A percentile compares a stretch with the other conserved stretches of the same genome.
Conservation (phyloP, 1,284 basidiomycete species). For the Cutaneotrichosporon sp. region DNA sequence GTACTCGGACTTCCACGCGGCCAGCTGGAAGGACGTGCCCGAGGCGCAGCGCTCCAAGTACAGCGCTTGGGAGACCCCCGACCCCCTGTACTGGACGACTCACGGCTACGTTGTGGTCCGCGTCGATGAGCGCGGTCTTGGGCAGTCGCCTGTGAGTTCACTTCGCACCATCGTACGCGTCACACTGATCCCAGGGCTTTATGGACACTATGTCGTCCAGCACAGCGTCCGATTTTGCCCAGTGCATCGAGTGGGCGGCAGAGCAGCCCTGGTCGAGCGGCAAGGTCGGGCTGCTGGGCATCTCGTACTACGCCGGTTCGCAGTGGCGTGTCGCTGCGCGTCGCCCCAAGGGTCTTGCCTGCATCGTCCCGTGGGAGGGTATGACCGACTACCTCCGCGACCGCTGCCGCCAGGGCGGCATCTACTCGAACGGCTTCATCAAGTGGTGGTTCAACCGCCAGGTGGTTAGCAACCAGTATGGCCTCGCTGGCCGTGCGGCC, state of each 20-base stretch:
- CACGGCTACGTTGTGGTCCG: conserved; percentile 49
- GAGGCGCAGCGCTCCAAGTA: conserved; percentile 40
- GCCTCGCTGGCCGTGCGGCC: too few relatives aligned
- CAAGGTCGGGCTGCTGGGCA: conserved; percentile 46
- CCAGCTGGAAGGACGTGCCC: conserved; percentile 39
- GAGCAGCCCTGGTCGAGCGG: conserved; percentile 48
- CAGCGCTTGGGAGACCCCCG: conserved; percentile 48
- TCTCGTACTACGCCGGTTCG: conserved; percentile 46
- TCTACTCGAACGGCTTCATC: conserved; percentile 43
- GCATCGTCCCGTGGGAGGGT: conserved; percentile 50
- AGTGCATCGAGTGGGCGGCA: conserved; percentile 47
- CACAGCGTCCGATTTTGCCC: conserved; percentile 43
- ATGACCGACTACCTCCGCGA: conserved; percentile 50
- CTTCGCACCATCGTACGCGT: too few relatives aligned
- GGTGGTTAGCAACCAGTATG: conserved; percentile 45
- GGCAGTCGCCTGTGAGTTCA: too few relatives aligned
- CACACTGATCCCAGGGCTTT: conserved; percentile 38
- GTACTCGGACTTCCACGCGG: conserved; percentile 38
- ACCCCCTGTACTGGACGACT: conserved; percentile 44
- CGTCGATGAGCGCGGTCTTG: conserved; percentile 46
- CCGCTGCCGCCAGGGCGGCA: conserved; percentile 44
- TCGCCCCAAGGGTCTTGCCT: conserved; percentile 45
- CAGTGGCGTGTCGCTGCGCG: conserved; percentile 51
- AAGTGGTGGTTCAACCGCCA: conserved; percentile 45
- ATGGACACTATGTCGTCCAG: conserved; percentile 44